These are phyloP conservation scores for Brassica cretica DNA, from an alignment of 345 rosid genomes.

Conservation along the genomic window DNA sequence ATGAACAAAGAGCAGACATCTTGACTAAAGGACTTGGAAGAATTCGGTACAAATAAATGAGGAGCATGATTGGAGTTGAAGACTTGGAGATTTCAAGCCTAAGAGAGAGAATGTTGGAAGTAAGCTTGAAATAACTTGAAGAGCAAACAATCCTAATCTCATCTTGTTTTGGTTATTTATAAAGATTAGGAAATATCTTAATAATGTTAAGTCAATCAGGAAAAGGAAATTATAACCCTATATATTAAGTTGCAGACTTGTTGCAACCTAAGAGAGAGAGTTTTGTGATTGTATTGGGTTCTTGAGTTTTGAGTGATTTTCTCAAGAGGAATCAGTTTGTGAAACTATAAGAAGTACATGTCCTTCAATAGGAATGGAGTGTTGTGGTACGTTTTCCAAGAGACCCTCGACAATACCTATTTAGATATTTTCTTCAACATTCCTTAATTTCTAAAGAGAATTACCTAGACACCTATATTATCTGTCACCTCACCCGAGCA, in stretches of 20 bases:
- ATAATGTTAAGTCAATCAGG: neutral
- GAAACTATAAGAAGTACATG: no score
- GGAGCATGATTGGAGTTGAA: neutral
- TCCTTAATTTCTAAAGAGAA: no score
- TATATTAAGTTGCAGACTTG: neutral
- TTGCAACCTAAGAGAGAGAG: neutral
- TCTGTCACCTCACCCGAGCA: no score
- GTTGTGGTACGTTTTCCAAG: no score
- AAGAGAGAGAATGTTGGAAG: neutral
- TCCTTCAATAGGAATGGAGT: no score
- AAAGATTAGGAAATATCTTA: neutral
- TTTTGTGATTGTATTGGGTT: neutral
- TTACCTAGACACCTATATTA: no score
- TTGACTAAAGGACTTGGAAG: neutral
- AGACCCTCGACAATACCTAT: no score
- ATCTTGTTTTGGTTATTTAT: neutral
- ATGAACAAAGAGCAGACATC: neutral
- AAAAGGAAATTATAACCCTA: neutral
- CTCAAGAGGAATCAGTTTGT: no score
- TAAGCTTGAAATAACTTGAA: no score
- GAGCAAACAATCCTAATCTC: neutral
- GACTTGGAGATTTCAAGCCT: neutral
- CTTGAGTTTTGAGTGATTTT: neutral
- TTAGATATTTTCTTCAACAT: no score
- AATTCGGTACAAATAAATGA: no score